Base-by-base conservation (phyloP, 1,284 basidiomycete species). In the Trichosporon asahii region DNA sequence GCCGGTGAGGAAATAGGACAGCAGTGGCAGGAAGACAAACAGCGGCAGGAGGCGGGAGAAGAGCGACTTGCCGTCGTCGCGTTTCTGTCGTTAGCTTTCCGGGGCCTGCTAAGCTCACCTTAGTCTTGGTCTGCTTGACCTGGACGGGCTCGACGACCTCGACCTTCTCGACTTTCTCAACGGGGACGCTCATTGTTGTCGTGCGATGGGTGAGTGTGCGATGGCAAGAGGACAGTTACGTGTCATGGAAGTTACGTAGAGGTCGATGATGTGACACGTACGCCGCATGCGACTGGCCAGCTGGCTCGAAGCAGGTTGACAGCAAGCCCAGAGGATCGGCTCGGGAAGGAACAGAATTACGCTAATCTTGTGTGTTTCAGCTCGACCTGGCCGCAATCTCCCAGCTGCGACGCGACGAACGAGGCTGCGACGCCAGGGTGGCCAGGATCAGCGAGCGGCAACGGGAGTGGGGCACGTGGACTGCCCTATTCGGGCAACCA, bases 1-100 rank as follows among this genome's bases (percentile, higher is more conserved):
- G 27, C 76, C 74, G 7, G 77, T 79, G 35, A 80, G 67, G 74
- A 81, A 83, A 33, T 74, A 72, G 7, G 75, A 78, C 23, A 83
- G 71, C 21, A 82, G 72, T 0, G 80, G 80, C 8, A 80, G 40
- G 75, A 83, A 82, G 29, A 82, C 55, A 31, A 76, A 40, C 29
- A 78, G 14, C 14, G 78, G 67, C 53, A 82, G 55, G 6, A 80
- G 65, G 3, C 29, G 57, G 27, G 27, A 3, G 57, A 61, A 88
- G 37, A 85, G 86, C 3, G 89, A 88, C 5, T 86, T 85, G 69
- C 85, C 83, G 23, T 91, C 90, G 67, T 67, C 68, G 35, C 7
- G 31, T 33, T 68, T 29, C 80, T 79, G 66, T 12, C 18, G 65
- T 68, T 11, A 70, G 71, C 57, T 29, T n/a, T 14, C 14, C 5